A percentile compares a stretch with the other conserved stretches of the same genome.
Evolutionary conservation across 768 basidiomycete genomes (phyloP).

Genomic region (Collybia sordida): DNA sequence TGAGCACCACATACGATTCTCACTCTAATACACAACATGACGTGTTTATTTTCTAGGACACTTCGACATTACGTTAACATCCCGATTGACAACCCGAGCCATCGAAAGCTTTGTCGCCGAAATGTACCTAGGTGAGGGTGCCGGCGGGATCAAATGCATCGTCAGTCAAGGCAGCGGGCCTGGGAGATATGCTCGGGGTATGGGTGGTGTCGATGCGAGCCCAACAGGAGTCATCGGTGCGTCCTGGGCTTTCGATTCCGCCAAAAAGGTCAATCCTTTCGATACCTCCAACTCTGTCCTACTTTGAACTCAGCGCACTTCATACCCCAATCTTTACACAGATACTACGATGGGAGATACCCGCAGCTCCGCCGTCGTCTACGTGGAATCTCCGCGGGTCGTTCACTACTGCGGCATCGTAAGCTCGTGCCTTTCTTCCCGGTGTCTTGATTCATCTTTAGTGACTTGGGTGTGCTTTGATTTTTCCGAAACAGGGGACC

Average conservation of each 20-base stretch:
- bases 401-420: constrained; percentile 45
- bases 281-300: background rate
- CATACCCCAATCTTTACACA: constrained; percentile 23
- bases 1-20: constrained; percentile 16
- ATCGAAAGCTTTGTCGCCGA: constrained; percentile 75
- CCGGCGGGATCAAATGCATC: constrained; percentile 71
- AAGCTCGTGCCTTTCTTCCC: constrained; percentile 3
- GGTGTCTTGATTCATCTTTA: no score
- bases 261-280: constrained; percentile 46
- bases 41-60: constrained; percentile 36
- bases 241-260: constrained; percentile 81
- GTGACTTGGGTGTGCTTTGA: background rate
- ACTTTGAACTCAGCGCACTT: constrained; percentile 3
- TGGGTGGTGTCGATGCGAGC: constrained; percentile 14
- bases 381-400: constrained; percentile 76
- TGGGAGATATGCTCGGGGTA: constrained; percentile 24
- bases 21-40: background rate
- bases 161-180: constrained; percentile 48
- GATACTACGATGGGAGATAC: constrained; percentile 81
- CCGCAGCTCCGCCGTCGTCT: constrained; percentile 62
- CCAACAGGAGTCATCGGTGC: constrained; percentile 34
- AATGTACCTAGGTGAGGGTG: constrained; percentile 72
- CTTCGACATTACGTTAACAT: constrained; percentile 63
- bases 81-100: constrained; percentile 58
- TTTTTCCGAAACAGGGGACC: constrained; percentile 21